Percentiles rank a stretch among this genome's conserved stretches.
phyloP scores from a whole-genome alignment of 345 rosid genomes.

The Eucalyptus viminalis region DNA sequence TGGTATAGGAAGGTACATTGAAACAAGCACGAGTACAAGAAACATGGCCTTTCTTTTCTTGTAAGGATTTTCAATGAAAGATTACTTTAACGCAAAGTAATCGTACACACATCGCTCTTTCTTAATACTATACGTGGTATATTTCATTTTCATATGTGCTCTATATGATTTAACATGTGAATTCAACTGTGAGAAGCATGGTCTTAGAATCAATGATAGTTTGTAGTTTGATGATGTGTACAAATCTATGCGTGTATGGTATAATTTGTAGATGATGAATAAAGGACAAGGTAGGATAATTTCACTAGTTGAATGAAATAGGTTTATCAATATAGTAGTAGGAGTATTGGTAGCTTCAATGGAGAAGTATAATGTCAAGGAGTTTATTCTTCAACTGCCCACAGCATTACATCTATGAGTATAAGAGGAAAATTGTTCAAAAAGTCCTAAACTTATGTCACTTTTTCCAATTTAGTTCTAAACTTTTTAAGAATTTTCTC shows the following conservation, averaged over 20 bases:
- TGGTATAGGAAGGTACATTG: not conserved
- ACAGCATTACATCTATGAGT: too few relatives aligned
- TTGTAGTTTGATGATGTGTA: too few relatives aligned
- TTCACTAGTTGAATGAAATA: too few relatives aligned
- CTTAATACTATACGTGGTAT: not conserved
- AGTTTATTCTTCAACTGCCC: too few relatives aligned
- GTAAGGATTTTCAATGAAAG: not conserved
- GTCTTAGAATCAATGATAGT: too few relatives aligned
- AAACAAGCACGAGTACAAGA: not conserved
- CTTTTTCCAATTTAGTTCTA: rapidly evolving
- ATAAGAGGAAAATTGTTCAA: rapidly evolving
- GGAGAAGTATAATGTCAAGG: too few relatives aligned
- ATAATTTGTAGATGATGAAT: too few relatives aligned
- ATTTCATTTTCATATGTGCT: not conserved
- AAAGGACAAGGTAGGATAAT: too few relatives aligned
- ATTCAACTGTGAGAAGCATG: not conserved
- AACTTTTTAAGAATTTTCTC: too few relatives aligned
- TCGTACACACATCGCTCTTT: not conserved
- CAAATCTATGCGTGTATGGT: too few relatives aligned
- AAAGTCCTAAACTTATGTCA: rapidly evolving
- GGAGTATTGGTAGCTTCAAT: too few relatives aligned
- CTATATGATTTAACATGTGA: not conserved
- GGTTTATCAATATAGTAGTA: too few relatives aligned
- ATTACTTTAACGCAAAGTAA: not conserved
- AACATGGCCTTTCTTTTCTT: not conserved